Conservation (phyloP, 2,329 filamentous ascomycete genomes). For the Exophiala calicioides region DNA sequence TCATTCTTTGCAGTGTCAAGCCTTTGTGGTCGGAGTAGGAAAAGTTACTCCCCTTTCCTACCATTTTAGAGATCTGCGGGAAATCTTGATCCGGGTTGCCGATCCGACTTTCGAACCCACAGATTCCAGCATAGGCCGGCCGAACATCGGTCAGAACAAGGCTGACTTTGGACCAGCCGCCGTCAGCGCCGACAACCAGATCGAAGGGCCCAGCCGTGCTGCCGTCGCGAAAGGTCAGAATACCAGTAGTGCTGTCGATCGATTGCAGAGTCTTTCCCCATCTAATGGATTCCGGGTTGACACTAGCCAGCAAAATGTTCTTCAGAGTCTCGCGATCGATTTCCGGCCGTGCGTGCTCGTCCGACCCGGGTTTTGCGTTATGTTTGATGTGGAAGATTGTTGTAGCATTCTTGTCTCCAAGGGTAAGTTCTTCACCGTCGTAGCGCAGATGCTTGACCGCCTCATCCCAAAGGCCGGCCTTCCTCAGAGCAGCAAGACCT, state of each 20-base stretch:
- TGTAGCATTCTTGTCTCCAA: constrained; percentile 44
- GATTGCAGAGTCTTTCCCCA: constrained; percentile 35
- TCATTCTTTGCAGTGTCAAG: constrained; percentile 30
- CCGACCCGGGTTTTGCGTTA: constrained; percentile 10
- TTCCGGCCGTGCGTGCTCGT: constrained; percentile 35
- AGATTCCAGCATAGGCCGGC: constrained; percentile 39
- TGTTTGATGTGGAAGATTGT: constrained; percentile 33
- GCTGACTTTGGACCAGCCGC: constrained; percentile 44
- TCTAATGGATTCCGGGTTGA: constrained; percentile 33
- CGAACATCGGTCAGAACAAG: constrained; percentile 38
- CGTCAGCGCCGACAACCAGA: constrained; percentile 49
- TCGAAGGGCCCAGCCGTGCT: constrained; percentile 39
- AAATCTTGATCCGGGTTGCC: constrained; percentile 34
- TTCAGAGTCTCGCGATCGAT: constrained; percentile 40
- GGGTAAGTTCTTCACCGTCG: constrained; percentile 45
- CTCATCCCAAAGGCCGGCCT: constrained; percentile 37
- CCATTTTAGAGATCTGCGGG: constrained; percentile 29
- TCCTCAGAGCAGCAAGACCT: constrained; percentile 37
- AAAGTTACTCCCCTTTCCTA: constrained; percentile 31
- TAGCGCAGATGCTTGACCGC: constrained; percentile 39
- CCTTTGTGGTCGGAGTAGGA: constrained; percentile 22
- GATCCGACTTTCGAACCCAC: constrained; percentile 34
- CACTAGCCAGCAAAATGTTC: constrained; percentile 37
- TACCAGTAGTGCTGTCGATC: constrained; percentile 24
- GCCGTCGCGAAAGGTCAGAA: constrained; percentile 34